Evolutionary conservation across 1,139 yeast genomes (phyloP), one percentile per base, ranked within the genome.

Genomic region (Taphrina communis): DNA sequence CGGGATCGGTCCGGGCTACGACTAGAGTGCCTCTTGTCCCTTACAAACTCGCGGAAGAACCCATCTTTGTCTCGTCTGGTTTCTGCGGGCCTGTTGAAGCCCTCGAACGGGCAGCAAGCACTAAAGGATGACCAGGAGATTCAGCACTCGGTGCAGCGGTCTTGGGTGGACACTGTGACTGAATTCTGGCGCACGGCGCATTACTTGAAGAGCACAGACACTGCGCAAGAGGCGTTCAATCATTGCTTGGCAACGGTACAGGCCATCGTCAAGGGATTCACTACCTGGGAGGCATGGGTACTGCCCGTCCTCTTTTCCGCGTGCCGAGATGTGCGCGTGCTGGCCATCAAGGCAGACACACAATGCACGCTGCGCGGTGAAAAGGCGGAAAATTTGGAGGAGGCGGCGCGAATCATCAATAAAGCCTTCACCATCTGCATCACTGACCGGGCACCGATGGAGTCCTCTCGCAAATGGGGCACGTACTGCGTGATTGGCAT

Each of bases 391-490:
- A 80, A 80, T 68, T 82, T 90, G 69, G 93, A 91, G 6, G 84
- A 80, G 70, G 85, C 88, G 1, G 76, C 82, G 0, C 72, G 81
- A 76, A 77, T 82, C 6, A 79, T 91, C 71, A 92, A 91, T 77
- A 83, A 86, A 71, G 85, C 94, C 7, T 89, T 92, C 78, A 90
- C 89, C 71, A 77, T 89, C 4, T 89, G 96, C 72, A 80, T 92
- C 53, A 90, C 89, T 72, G 97, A 93, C 78, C 84, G 94, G 71
- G 87, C 86, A 70, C 81, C 85, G 60, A 71, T 80, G 51, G 73
- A 71, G 0, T 75, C 75, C 41, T 84, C 88, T 70, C 89, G 90
- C 74, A 82, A 88, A 73, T 79, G 81, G 73, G 91, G 89, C 66
- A 87, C 90, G 36, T 90, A 89, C 76, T 87, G 84, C 76, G 88